Evolutionary conservation across 257 asterid genomes (phyloP), one percentile per base, ranked within the genome.

Genomic region (Paraleonurus japonicus): DNA sequence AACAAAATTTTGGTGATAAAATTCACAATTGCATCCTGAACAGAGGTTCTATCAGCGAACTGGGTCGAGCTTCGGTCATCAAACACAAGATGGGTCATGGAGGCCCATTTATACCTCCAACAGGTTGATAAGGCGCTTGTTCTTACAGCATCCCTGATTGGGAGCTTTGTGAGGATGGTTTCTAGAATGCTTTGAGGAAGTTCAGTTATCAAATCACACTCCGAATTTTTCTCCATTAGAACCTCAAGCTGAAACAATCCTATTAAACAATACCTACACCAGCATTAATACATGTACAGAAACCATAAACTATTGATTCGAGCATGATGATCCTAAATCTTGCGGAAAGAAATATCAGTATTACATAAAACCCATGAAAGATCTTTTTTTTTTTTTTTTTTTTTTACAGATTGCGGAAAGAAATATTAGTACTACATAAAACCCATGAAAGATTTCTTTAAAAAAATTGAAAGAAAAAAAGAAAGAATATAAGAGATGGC

Each of bases 41-140:
- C 80, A 48, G 41, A 24, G 24, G 76, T 51, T 73, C 78, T 72
- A 43, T 86, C 92, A 45, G 75, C 45, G 41, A 45, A 73, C 12
- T 81, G 75, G 9, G 48, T 26, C 13, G 76, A 82, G 61, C 95
- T 87, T 9, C 76, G 41, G 78, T 92, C 97, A 64, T 85, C 88
- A 51, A 95, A 95, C 53, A 80, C 87, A 12, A 95, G 85, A 72
- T 87, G 73, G 16, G 95, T 81, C 66, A 95, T 71, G 12, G 88
- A 76, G 65, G 92, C 71, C 99, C 99, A 95, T 79, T 83, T 88
- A 62, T 88, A 92, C 74, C 97, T 86, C 98, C 98, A 93, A 71
- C 75, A 81, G 37, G 83, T 81, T 1, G 97, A 89, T 58, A 93
- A 68, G 10, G 78, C 30, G 85, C 98, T 81, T 19, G 98, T 93